phyloP scores from a whole-genome alignment of 805 yeast species.

The Candida corydali region DNA sequence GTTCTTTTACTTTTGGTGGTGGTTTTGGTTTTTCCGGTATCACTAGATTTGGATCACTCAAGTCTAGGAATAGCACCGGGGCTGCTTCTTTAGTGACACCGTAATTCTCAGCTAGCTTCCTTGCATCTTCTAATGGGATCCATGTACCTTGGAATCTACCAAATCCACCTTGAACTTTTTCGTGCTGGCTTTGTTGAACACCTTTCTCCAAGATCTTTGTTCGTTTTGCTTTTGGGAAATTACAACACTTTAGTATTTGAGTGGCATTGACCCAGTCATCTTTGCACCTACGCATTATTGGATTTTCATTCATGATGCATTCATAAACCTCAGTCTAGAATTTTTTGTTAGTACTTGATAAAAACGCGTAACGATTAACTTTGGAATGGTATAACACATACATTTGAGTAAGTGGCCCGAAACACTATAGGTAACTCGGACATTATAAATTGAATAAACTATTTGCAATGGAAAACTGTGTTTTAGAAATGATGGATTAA shows the following conservation, averaged over 20 bases:
- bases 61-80: slow-evolving; percentile 38
- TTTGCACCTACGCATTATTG: slow-evolving; percentile 82
- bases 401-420: slow-evolving; percentile 44
- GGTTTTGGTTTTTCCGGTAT: slow-evolving; percentile 33
- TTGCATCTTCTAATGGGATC: slow-evolving; percentile 82
- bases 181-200: slow-evolving; percentile 86
- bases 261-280: slow-evolving; percentile 99
- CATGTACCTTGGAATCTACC: slow-evolving; percentile 97
- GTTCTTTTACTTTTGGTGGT: slow-evolving; percentile 28
- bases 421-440: slow-evolving; percentile 29
- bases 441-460: slow-evolving; percentile 2
- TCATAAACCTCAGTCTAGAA: slow-evolving; percentile 64
- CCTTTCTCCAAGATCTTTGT: slow-evolving; percentile 89
- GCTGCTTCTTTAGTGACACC: slow-evolving; percentile 37
- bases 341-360: slow-evolving; percentile 1
- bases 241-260: slow-evolving; percentile 88
- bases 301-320: slow-evolving; percentile 59
- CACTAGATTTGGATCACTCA: slow-evolving; percentile 30
- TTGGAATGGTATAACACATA: slow-evolving; percentile 19
- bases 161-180: slow-evolving; percentile 95
- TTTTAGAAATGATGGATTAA: too few species aligned
- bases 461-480: too few species aligned
- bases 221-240: slow-evolving; percentile 90
- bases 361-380: slow-evolving; percentile 3
- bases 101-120: slow-evolving; percentile 34